Conservation (phyloP, 148 eudicot species). For the Chenopodium suecicum region DNA sequence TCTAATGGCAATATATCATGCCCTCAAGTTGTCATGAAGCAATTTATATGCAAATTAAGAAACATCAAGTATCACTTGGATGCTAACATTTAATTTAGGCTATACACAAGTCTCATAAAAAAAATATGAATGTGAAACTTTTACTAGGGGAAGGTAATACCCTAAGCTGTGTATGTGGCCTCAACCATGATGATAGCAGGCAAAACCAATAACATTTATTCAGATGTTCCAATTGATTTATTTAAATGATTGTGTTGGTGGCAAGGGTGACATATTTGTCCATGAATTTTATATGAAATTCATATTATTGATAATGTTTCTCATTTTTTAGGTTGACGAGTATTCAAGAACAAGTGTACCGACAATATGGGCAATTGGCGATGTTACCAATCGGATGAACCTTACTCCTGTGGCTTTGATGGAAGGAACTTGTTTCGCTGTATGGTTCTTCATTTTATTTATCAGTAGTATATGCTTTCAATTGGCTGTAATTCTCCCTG, state of each 20-base stretch:
- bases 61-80: not conserved
- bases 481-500: constrained; percentile 4
- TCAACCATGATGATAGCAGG: not conserved
- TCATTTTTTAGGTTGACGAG: constrained; percentile 70
- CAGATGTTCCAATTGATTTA: not conserved
- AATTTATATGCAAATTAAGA: not conserved
- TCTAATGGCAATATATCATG: not conserved
- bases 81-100: too few relatives aligned
- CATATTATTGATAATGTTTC: not conserved
- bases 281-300: not conserved
- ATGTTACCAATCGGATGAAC: constrained; percentile 91
- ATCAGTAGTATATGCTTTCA: constrained; percentile 3
- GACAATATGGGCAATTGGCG: constrained; percentile 96
- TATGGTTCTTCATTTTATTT: constrained; percentile 27
- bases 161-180: not conserved
- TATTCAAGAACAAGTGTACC: constrained; percentile 77
- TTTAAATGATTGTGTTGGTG: not conserved
- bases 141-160: not conserved
- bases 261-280: not conserved
- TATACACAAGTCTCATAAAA: too few relatives aligned
- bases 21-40: not conserved
- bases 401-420: constrained; percentile 97
- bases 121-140: not conserved
- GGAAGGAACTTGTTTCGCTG: constrained; percentile 96
- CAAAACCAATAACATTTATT: not conserved